These are phyloP conservation scores for Trichoderma asperelloides DNA, from an alignment of 495 filamentous ascomycete species.

Conservation along the genomic window DNA sequence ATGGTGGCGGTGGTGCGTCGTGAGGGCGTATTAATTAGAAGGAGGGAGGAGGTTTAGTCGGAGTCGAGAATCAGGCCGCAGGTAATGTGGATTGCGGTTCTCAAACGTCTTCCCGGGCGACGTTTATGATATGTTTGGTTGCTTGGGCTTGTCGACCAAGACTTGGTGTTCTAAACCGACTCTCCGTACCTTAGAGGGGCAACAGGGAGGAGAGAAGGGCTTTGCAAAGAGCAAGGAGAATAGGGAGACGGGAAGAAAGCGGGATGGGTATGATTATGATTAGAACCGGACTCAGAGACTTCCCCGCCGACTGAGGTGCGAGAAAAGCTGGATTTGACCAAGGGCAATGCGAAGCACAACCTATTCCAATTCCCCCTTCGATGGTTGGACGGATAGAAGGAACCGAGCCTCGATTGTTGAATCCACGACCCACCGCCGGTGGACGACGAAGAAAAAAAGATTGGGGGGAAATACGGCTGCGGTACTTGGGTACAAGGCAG, in stretches of 20 bases:
- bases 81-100: not conserved
- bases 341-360: not conserved
- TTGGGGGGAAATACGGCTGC: slow-evolving; percentile 1
- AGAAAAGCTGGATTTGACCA: not conserved
- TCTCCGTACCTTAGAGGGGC: not conserved
- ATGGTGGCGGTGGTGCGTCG: slow-evolving; percentile 44
- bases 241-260: not conserved
- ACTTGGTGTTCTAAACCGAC: not conserved
- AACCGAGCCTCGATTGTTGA: slow-evolving; percentile 9
- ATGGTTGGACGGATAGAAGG: slow-evolving; percentile 6
- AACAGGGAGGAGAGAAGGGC: slow-evolving; percentile 2
- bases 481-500: not conserved
- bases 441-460: slow-evolving; percentile 6
- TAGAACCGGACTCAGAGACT: not conserved
- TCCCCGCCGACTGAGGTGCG: not conserved
- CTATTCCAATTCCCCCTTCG: not conserved
- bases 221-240: not conserved
- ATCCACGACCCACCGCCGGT: not conserved
- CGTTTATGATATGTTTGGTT: not conserved
- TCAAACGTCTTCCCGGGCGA: not conserved
- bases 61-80: not conserved
- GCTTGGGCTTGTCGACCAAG: not conserved
- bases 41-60: not conserved
- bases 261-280: not conserved
- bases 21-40: not conserved